Percentiles rank a stretch among this genome's conserved stretches.
phyloP scores from a whole-genome alignment of 306 rosid species.

The Rosa rugosa region DNA sequence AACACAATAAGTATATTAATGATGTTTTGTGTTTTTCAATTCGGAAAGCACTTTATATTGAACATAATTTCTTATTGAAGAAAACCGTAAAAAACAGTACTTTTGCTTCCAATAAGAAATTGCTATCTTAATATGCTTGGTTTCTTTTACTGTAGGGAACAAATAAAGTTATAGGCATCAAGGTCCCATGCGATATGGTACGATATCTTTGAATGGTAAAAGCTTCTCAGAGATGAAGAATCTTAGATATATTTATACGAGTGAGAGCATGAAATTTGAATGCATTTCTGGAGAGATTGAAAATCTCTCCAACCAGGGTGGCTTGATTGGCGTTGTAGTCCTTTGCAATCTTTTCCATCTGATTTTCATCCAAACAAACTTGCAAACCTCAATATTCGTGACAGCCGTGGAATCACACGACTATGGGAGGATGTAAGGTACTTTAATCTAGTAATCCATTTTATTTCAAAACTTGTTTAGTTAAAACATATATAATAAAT shows the following conservation, averaged over 20 bases:
- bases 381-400: slow-evolving; percentile 27
- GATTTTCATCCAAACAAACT: slow-evolving; percentile 35
- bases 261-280: slow-evolving; percentile 8
- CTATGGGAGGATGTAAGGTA: slow-evolving; percentile 12
- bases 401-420: slow-evolving; percentile 22
- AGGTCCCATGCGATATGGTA: background rate
- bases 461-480: too few species aligned
- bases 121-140: too few species aligned
- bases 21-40: too few species aligned
- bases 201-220: slow-evolving; percentile 18
- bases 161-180: background rate
- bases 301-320: slow-evolving; percentile 34
- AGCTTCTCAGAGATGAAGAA: slow-evolving; percentile 26
- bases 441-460: too few species aligned
- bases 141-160: background rate
- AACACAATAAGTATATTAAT: background rate
- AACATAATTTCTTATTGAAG: too few species aligned
- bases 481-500: too few species aligned
- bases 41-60: too few species aligned
- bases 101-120: too few species aligned
- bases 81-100: too few species aligned
- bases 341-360: slow-evolving; percentile 30
- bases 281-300: slow-evolving; percentile 27
- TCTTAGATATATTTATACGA: slow-evolving; percentile 23
- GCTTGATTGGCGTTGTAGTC: slow-evolving; percentile 38